phyloP scores from a whole-genome alignment of 2,329 filamentous ascomycete genomes.

The Aspergillus sp. region DNA sequence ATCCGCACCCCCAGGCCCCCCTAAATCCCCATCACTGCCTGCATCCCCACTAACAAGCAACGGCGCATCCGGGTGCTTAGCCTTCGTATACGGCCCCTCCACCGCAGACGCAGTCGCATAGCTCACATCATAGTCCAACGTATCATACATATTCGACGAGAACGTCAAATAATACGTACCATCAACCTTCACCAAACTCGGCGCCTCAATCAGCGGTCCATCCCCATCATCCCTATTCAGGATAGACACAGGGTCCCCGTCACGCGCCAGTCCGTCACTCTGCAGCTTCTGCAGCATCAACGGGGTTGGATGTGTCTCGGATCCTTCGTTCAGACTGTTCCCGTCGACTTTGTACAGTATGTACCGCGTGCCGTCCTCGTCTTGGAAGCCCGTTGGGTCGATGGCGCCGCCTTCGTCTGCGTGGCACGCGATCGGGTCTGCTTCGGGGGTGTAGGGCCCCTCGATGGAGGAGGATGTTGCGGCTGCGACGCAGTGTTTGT shows the following conservation, averaged over 20 bases:
- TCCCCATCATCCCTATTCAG: slow-evolving; percentile 64
- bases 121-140: slow-evolving; percentile 54
- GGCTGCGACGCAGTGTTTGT: slow-evolving; percentile 59
- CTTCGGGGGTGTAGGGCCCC: slow-evolving; percentile 55
- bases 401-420: slow-evolving; percentile 59
- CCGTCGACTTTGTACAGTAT: slow-evolving; percentile 68
- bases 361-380: slow-evolving; percentile 56
- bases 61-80: slow-evolving; percentile 22
- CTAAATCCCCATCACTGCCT: slow-evolving; percentile 23
- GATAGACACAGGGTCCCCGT: slow-evolving; percentile 56
- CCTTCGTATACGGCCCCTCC: slow-evolving; percentile 31
- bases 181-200: slow-evolving; percentile 48
- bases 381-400: slow-evolving; percentile 61
- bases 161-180: slow-evolving; percentile 62
- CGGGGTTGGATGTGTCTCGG: slow-evolving; percentile 36
- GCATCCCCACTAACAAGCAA: slow-evolving; percentile 26
- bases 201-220: slow-evolving; percentile 63
- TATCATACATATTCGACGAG: slow-evolving; percentile 60
- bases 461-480: slow-evolving; percentile 49
- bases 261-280: slow-evolving; percentile 46
- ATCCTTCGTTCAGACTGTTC: slow-evolving; percentile 53
- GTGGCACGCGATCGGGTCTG: slow-evolving; percentile 54
- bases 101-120: slow-evolving; percentile 49
- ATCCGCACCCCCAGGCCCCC: slow-evolving; percentile 32
- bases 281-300: slow-evolving; percentile 42